Evolutionary conservation across 495 filamentous ascomycete species (phyloP).

Genomic region (Chaetomium fimeti): DNA sequence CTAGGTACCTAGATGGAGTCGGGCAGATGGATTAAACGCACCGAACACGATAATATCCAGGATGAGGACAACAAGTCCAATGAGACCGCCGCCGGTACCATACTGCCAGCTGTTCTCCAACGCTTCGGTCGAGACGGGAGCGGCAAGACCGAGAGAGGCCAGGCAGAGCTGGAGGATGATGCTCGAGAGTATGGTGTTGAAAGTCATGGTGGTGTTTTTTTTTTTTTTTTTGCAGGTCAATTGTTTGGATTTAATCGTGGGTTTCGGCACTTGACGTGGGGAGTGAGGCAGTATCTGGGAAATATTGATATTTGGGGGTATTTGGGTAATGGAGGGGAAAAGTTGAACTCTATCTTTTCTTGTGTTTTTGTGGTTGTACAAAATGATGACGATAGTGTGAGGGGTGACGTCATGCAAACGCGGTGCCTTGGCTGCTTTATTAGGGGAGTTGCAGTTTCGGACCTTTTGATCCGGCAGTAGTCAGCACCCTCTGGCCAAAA

Average conservation of each 20-base stretch:
- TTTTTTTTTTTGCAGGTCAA: background rate
- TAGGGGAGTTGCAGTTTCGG: too few relatives aligned
- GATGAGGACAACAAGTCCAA: conserved; percentile 50
- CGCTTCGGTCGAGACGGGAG: conserved; percentile 23
- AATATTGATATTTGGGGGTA: too few relatives aligned
- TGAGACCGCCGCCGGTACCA: conserved; percentile 48
- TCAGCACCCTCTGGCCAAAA: too few relatives aligned
- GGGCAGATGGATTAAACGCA: conserved; percentile 25
- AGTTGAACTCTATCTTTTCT: too few relatives aligned
- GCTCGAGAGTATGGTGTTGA: conserved; percentile 27
- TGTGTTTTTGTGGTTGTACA: too few relatives aligned
- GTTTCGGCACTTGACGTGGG: background rate
- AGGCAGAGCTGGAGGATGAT: conserved; percentile 46
- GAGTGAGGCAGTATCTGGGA: too few relatives aligned
- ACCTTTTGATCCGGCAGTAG: too few relatives aligned
- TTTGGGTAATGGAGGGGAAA: too few relatives aligned
- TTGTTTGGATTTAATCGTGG: background rate
- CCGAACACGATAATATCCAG: conserved; percentile 53
- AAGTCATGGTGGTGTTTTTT: background rate
- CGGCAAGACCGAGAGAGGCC: conserved; percentile 41
- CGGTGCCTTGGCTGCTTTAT: too few relatives aligned
- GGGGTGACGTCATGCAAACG: too few relatives aligned
- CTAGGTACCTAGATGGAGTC: background rate
- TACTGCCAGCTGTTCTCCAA: conserved; percentile 41
- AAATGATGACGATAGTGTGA: too few relatives aligned